These are phyloP conservation scores for Aureobasidium sp. DNA, from an alignment of 2,329 filamentous ascomycete species.

Conservation along the genomic window DNA sequence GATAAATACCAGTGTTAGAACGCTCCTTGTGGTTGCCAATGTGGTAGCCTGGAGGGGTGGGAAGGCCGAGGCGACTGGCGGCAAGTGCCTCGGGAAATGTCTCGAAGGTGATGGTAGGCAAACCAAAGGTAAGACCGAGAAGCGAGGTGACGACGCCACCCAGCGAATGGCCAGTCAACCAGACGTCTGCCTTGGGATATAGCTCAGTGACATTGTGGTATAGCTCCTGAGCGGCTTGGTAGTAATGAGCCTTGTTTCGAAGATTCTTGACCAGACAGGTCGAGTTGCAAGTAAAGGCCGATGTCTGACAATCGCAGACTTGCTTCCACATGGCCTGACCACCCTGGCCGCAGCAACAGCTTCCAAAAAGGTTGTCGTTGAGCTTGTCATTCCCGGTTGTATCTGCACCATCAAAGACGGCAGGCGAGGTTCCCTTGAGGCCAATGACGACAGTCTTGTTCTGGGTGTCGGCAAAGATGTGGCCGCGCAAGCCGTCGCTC, in stretches of 20 bases:
- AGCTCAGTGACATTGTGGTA: conserved; percentile 87
- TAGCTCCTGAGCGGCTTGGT: conserved; percentile 78
- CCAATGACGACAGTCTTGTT: conserved; percentile 88
- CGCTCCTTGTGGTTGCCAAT: conserved; percentile 64
- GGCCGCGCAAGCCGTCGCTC: conserved; percentile 77
- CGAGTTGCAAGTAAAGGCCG: conserved; percentile 83
- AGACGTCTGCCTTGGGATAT: conserved; percentile 77
- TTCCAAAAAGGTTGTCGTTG: conserved; percentile 97
- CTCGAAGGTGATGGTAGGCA: conserved; percentile 88
- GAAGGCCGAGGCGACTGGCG: conserved; percentile 75
- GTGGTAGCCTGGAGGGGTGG: conserved; percentile 71
- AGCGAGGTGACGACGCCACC: conserved; percentile 86
- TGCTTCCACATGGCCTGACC: conserved; percentile 84
- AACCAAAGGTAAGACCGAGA: conserved; percentile 80
- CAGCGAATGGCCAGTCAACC: conserved; percentile 87
- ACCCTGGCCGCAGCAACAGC: conserved; percentile 93
- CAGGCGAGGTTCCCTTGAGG: conserved; percentile 76
- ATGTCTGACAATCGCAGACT: conserved; percentile 86
- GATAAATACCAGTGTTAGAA: conserved; percentile 68
- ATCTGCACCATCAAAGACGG: conserved; percentile 92
- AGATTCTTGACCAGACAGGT: conserved; percentile 76
- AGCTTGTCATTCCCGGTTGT: conserved; percentile 96
- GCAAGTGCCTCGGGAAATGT: conserved; percentile 87
- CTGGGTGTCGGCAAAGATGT: conserved; percentile 79
- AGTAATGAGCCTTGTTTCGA: conserved; percentile 80